Conservation (phyloP, 176 grass and related monocot species). For the Paspalum vaginatum region DNA sequence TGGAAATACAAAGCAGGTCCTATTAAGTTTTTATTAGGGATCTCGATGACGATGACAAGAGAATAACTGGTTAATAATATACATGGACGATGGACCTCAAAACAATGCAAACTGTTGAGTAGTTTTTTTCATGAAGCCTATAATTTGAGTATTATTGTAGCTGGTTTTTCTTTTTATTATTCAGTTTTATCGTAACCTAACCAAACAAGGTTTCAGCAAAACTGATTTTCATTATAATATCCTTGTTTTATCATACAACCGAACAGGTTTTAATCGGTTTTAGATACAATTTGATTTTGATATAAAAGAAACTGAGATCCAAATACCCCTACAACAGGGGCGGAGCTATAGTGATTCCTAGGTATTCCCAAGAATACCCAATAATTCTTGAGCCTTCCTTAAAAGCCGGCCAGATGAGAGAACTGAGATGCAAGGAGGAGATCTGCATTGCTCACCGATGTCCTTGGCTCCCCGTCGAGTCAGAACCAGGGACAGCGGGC, state of each 20-base stretch:
- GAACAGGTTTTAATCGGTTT: background rate
- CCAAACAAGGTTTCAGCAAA: background rate
- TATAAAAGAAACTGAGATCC: background rate
- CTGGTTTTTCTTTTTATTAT: background rate
- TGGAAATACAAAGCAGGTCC: background rate
- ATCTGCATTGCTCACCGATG: too few relatives aligned
- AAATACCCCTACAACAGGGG: background rate
- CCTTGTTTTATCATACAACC: background rate
- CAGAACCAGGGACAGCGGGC: too few relatives aligned
- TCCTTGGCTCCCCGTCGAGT: too few relatives aligned
- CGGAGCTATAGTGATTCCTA: too few relatives aligned
- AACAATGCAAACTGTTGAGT: background rate
- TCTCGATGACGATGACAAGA: background rate
- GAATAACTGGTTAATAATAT: background rate
- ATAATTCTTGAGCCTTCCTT: too few relatives aligned
- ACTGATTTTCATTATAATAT: background rate
- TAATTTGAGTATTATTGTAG: background rate
- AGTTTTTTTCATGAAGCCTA: background rate
- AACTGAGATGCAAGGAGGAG: too few relatives aligned
- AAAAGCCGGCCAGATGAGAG: too few relatives aligned
- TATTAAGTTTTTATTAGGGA: background rate
- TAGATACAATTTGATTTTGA: background rate
- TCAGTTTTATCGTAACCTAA: background rate
- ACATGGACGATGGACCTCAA: background rate
- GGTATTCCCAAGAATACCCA: too few relatives aligned